Conservation (phyloP, 441 rosid species). For the Iberis amara region DNA sequence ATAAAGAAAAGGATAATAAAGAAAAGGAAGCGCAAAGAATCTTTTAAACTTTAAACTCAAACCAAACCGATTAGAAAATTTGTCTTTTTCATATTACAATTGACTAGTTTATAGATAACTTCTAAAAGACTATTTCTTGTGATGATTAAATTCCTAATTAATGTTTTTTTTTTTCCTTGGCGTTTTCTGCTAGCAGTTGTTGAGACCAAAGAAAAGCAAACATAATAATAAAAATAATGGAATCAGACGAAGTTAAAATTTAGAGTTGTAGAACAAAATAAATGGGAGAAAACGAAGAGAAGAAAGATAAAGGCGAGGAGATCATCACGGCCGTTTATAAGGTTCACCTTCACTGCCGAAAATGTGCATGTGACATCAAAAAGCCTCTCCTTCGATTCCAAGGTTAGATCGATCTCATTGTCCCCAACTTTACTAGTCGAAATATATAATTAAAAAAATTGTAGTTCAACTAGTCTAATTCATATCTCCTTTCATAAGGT, state of each 20-base stretch:
- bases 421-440: neutral
- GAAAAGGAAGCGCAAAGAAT: too few relatives aligned
- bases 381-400: conserved; percentile 46
- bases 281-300: conserved; percentile 42
- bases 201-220: conserved; percentile 14
- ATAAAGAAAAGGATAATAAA: too few relatives aligned
- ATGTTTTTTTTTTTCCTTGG: conserved; percentile 5
- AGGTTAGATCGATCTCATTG: conserved; percentile 13
- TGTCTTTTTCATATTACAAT: neutral
- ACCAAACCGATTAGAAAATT: conserved; percentile 10
- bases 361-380: conserved; percentile 60
- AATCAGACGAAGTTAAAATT: neutral
- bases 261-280: conserved; percentile 1
- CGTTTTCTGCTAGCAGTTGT: conserved; percentile 22
- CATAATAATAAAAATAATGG: neutral
- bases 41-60: too few relatives aligned
- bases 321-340: conserved; percentile 55
- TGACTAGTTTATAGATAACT: conserved; percentile 4
- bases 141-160: conserved; percentile 11
- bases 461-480: conserved; percentile 13
- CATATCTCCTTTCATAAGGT: conserved; percentile 6
- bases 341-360: conserved; percentile 68
- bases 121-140: conserved; percentile 25
- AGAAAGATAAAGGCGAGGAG: conserved; percentile 37
- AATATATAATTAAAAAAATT: neutral